Conservation (phyloP, 2,329 filamentous ascomycete genomes). For the Hypoxylon sp. region DNA sequence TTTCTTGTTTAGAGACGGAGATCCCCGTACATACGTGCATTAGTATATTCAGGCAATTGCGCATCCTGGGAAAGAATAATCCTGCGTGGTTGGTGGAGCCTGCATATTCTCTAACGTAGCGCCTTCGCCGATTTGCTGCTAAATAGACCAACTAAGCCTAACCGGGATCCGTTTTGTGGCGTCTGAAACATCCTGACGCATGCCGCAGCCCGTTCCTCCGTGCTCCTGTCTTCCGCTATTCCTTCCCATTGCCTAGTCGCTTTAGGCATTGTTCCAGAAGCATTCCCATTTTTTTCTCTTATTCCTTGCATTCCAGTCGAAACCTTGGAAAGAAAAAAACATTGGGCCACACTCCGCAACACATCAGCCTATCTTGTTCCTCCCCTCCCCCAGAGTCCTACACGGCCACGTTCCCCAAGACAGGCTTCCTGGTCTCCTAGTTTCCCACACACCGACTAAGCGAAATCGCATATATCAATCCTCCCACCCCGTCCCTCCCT, state of each 20-base stretch:
- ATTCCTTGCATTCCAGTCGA: conserved; percentile 27
- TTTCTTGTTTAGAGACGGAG: not conserved
- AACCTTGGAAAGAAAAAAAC: conserved; percentile 24
- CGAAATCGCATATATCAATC: conserved; percentile 40
- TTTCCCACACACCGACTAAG: conserved; percentile 29
- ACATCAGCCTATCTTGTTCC: conserved; percentile 28
- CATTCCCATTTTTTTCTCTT: conserved; percentile 33
- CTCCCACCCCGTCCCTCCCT: conserved; percentile 15
- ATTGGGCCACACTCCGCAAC: conserved; percentile 16
- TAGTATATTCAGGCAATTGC: not conserved
- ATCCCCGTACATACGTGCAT: conserved; percentile 1
- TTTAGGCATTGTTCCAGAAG: conserved; percentile 51
- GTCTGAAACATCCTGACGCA: conserved; percentile 59
- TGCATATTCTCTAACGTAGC: conserved; percentile 45
- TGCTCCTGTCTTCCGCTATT: conserved; percentile 43
- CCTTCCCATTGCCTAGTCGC: conserved; percentile 39
- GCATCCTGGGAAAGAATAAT: not conserved
- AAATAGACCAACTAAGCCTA: conserved; percentile 27
- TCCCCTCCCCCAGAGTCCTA: conserved; percentile 25
- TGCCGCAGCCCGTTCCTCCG: conserved; percentile 39
- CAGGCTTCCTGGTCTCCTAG: conserved; percentile 22
- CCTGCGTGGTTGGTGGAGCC: conserved; percentile 22
- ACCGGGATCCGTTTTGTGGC: conserved; percentile 38
- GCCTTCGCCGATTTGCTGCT: conserved; percentile 18
- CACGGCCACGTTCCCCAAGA: conserved; percentile 23